Percentiles rank a stretch among this genome's conserved stretches.
Conservation (phyloP, 345 rosid species). For the Eucalyptus paniculata region DNA sequence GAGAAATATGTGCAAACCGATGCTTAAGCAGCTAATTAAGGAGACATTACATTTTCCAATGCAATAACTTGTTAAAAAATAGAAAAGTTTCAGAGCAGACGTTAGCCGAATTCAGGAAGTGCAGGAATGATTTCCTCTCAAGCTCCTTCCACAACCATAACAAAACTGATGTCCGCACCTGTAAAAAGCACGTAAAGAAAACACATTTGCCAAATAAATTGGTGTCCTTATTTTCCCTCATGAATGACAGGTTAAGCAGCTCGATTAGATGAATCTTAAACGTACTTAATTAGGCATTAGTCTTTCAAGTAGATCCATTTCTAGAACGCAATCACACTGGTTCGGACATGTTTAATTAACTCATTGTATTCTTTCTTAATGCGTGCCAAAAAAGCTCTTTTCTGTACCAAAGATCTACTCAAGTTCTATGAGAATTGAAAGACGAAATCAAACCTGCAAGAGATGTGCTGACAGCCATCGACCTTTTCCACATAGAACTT, state of each 20-base stretch:
- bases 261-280: not conserved
- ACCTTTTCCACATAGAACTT: constrained; percentile 22
- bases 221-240: not conserved
- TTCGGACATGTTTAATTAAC: not conserved
- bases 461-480: constrained; percentile 18
- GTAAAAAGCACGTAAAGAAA: not conserved
- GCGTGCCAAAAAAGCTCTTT: not conserved
- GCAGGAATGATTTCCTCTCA: constrained; percentile 3
- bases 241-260: not conserved
- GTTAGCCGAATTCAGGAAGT: not conserved
- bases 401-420: not conserved
- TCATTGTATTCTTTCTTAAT: not conserved
- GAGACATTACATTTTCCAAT: not conserved
- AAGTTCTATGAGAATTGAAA: not conserved
- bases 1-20: not conserved
- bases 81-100: not conserved
- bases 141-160: constrained; percentile 20
- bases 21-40: not conserved
- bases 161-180: constrained; percentile 32
- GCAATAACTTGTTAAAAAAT: not conserved
- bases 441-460: constrained; percentile 20
- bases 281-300: not conserved
- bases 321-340: not conserved
- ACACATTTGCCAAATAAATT: not conserved
- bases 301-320: not conserved